Base-by-base conservation (phyloP, 805 yeast species). In the Lipomyces starkeyi region DNA sequence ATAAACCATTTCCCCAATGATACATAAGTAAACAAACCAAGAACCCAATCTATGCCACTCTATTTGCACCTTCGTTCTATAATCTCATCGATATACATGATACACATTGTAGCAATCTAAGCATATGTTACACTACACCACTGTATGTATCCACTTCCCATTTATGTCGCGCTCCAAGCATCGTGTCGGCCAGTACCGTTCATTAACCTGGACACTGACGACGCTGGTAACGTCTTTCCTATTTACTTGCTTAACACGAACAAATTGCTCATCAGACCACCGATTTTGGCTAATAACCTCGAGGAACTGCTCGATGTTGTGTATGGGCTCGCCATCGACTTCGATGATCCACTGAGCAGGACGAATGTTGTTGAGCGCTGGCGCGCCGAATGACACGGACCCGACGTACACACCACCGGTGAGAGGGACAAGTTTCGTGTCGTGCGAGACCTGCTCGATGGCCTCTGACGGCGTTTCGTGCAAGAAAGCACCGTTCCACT, bases 261-360 rank as follows among this genome's bases (percentile, higher is more conserved):
- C 69, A 58, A 64, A 71, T 37, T 67, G 62, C 6, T 68, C 73
- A 29, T 69, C 71, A 2, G 17, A 17, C 71, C 72, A 68, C 11
- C 47, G n/a, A 14, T 52, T 29, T n/a, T 57, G 22, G 5, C 53
- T 49, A 11, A 71, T 20, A 14, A 70, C 8, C 5, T 14, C 56
- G 11, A 70, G n/a, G 52, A 71, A 67, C 22, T 67, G 53, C 40
- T 59, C 64, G 27, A 71, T 35, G 5, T 35, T 53, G 13, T 43
- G 29, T 8, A 71, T 63, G 4, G 56, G 22, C 27, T 40, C 56
- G 65, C 88, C 92, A 65, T 89, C 89, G 68, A 91, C 88, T 79
- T 91, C 97, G 66, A 91, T 95, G 76, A 90, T 83, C 97, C 97
- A 91, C 79, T 91, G 96, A 22, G 73, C 73, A 2, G 73, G 68